Evolutionary conservation across 139 green algal species (phyloP), one percentile per base, ranked within the genome.

Genomic region (Axilococcus clingmanii): DNA sequence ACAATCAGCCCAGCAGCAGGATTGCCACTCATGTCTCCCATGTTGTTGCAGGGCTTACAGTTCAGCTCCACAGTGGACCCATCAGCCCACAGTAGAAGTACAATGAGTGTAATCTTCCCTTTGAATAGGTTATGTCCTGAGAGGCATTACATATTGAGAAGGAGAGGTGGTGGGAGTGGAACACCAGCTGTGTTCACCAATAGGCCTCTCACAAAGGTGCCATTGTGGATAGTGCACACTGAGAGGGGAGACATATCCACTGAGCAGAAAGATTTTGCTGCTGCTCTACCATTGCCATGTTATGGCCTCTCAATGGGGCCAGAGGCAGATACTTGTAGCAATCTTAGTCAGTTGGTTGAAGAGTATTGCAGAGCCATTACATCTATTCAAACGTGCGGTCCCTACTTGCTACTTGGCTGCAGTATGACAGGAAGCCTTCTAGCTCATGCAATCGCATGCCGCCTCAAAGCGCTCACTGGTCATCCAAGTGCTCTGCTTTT

Each of bases 181-280:
- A 20, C 48, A 27, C 30, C 60, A 42, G 28, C 20, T 48, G 25
- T 36, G 20, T 20, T 51, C 15, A 37, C 63, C 3, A 34, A 24
- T 42, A 12, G 22, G 17, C 47, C 59, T 28, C 2, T 59, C 22
- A 69, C 57, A 35, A 71, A 66, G 15, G 48, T 81, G 31, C 80
- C 80, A 4, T 12, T 84, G 1, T 89, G 80, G 80, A 15, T 89
- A 15, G 25, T 83, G 0, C 74, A 79, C 48, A 67, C 76, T 25
- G 80, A 89, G 51, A 68, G 57, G 5, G 80, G 76, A 32, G 36
- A 55, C 23, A 60, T 72, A 36, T 55, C 28, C 7, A 40, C 40
- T n/a, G 47, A 48, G 6, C 34, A 52, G n/a, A 62, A 62, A 31
- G 31, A 66, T n/a, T 36, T 68, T 16, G 57, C 74, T 12, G 5